Evolutionary conservation across 208 protist genomes (phyloP).

Genomic region (Tritrichomonas foetus): DNA sequence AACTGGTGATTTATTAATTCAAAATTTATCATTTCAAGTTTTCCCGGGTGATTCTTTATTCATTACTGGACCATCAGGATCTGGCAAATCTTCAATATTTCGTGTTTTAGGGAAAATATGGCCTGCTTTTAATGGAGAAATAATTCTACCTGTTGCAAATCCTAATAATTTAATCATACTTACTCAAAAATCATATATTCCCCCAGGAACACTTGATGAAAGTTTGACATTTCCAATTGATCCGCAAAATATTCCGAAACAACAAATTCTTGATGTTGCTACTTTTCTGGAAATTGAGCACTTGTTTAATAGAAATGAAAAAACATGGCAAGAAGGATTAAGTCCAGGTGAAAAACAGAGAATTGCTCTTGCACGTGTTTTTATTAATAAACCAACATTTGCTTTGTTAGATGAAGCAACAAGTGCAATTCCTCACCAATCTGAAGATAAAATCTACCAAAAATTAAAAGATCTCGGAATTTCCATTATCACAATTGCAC

Average conservation of each 20-base stretch:
- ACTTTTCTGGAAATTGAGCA: background rate
- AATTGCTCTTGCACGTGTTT: constrained; percentile 46
- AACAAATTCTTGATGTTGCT: background rate
- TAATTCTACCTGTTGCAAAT: background rate
- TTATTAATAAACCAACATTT: constrained; percentile 44
- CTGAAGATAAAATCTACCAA: constrained; percentile 45
- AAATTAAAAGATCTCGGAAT: background rate
- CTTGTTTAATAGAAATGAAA: background rate
- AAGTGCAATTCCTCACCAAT: constrained; percentile 40
- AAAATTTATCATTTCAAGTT: background rate
- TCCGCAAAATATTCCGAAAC: background rate
- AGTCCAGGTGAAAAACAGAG: constrained; percentile 47
- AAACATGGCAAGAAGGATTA: constrained; percentile 41
- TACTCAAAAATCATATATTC: constrained; percentile 48
- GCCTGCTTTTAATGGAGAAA: background rate
- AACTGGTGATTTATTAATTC: background rate
- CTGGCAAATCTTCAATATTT: background rate
- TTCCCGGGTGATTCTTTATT: background rate
- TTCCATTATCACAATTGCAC: constrained; percentile 19
- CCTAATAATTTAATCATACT: constrained; percentile 44
- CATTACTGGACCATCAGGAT: background rate
- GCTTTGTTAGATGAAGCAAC: constrained; percentile 49
- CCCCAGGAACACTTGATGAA: constrained; percentile 46
- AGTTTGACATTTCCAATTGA: constrained; percentile 46
- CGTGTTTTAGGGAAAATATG: background rate